Conservation (phyloP, 352 stramenopile genomes). For the Plasmopara muralis region DNA sequence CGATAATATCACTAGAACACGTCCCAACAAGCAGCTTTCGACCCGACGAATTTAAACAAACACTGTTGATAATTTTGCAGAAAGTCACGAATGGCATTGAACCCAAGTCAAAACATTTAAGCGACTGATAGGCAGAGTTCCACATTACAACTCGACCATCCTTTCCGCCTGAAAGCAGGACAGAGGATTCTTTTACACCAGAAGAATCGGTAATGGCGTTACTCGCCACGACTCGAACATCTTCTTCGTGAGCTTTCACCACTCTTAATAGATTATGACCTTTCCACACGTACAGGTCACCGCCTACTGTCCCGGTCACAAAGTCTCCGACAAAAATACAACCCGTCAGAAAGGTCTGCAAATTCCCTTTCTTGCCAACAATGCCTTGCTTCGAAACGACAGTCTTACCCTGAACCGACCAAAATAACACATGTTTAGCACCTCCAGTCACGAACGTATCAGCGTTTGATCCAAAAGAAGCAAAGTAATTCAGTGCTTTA, state of each 20-base stretch:
- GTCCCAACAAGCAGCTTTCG: conserved; percentile 77
- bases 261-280: conserved; percentile 37
- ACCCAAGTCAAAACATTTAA: conserved; percentile 58
- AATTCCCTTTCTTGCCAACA: conserved; percentile 50
- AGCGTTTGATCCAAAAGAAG: conserved; percentile 30
- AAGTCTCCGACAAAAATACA: conserved; percentile 43
- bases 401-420: conserved; percentile 49
- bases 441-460: conserved; percentile 48
- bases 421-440: conserved; percentile 68
- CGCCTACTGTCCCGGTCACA: conserved; percentile 43
- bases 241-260: conserved; percentile 63
- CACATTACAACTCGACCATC: conserved; percentile 67
- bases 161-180: conserved; percentile 59
- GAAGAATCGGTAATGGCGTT: conserved; percentile 7
- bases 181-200: not conserved
- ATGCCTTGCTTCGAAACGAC: conserved; percentile 47
- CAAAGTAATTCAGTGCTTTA: conserved; percentile 51
- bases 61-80: conserved; percentile 37
- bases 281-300: conserved; percentile 57
- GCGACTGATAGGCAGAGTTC: conserved; percentile 55
- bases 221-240: conserved; percentile 34
- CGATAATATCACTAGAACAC: conserved; percentile 83
- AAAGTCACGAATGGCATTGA: conserved; percentile 32
- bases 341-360: conserved; percentile 44
- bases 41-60: conserved; percentile 33